Evolutionary conservation across 2,329 filamentous ascomycete genomes (phyloP).

Genomic region (Beauveria pseudobassiana): DNA sequence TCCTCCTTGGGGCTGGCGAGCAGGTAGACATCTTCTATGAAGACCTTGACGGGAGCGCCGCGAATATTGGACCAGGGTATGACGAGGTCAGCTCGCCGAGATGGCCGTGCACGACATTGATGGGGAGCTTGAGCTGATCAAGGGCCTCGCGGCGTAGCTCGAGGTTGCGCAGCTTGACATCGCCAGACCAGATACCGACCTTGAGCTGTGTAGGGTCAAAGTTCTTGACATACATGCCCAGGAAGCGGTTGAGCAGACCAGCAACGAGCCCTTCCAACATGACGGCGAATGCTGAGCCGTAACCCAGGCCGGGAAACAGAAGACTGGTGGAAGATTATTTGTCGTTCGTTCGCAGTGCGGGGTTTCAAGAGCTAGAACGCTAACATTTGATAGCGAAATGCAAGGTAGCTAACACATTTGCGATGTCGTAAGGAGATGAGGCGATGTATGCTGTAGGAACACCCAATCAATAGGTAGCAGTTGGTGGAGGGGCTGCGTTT

Average conservation of each 20-base stretch:
- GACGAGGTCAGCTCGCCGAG: slow-evolving; percentile 84
- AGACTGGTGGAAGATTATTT: background rate
- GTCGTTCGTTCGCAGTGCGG: background rate
- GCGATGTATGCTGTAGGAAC: background rate
- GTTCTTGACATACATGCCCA: slow-evolving; percentile 99
- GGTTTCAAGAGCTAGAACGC: background rate
- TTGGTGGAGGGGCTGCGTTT: slow-evolving; percentile 4
- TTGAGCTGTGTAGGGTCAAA: slow-evolving; percentile 98
- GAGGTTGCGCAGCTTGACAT: slow-evolving; percentile 89
- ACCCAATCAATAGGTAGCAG: background rate
- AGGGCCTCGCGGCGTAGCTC: slow-evolving; percentile 91
- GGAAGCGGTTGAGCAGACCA: slow-evolving; percentile 94
- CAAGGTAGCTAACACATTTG: slow-evolving; percentile 1
- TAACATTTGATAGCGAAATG: background rate
- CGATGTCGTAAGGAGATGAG: background rate
- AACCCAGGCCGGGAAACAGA: slow-evolving; percentile 57
- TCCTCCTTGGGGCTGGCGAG: slow-evolving; percentile 94
- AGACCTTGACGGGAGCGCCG: slow-evolving; percentile 87
- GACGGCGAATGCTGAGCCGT: slow-evolving; percentile 53
- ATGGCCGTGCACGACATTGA: slow-evolving; percentile 95
- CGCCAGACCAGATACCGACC: slow-evolving; percentile 97
- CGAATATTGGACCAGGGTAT: slow-evolving; percentile 98
- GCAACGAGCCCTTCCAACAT: slow-evolving; percentile 98
- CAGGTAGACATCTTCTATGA: slow-evolving; percentile 94
- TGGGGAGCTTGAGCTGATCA: slow-evolving; percentile 90